A percentile compares a stretch with the other conserved stretches of the same genome.
Conservation (phyloP, 2,329 filamentous ascomycete genomes). For the Stagonosporopsis tanaceti region DNA sequence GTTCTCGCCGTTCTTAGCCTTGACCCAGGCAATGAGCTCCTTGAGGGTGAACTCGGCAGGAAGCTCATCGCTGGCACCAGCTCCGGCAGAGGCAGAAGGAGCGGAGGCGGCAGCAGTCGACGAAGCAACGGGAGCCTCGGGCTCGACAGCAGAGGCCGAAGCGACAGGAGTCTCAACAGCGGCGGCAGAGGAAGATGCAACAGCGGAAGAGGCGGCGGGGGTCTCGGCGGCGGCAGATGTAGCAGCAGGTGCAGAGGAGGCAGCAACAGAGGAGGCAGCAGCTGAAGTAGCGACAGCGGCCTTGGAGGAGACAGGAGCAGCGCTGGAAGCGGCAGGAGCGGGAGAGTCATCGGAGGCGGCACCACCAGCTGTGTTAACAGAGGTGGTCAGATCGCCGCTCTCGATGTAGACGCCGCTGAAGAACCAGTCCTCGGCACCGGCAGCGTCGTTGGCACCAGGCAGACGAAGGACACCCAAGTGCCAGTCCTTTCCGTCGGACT, state of each 20-base stretch:
- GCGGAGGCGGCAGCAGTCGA: constrained; percentile 14
- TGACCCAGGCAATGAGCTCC: constrained; percentile 40
- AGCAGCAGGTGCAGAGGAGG: constrained; percentile 10
- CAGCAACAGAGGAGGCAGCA: constrained; percentile 9
- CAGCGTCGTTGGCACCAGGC: constrained; percentile 63
- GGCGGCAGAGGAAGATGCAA: constrained; percentile 11
- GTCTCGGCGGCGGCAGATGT: constrained; percentile 10
- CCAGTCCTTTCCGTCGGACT: constrained; percentile 74
- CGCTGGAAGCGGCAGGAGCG: constrained; percentile 15
- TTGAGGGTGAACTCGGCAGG: constrained; percentile 38
- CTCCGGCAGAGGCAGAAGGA: constrained; percentile 18
- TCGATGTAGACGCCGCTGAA: constrained; percentile 78
- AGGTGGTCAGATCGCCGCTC: constrained; percentile 56
- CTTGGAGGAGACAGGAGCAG: constrained; percentile 18
- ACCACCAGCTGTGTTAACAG: constrained; percentile 31
- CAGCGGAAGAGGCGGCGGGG: constrained; percentile 7
- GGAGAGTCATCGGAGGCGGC: constrained; percentile 17
- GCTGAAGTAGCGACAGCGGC: constrained; percentile 15
- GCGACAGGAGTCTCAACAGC: constrained; percentile 11
- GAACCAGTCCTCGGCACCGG: constrained; percentile 70
- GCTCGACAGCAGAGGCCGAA: constrained; percentile 4
- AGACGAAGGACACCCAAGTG: constrained; percentile 75
- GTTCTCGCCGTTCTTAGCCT: constrained; percentile 27
- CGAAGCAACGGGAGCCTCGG: constrained; percentile 19
- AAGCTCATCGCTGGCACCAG: constrained; percentile 25